Base-by-base conservation (phyloP, 2,329 filamentous ascomycete species). In the Aplosporella prunicola region DNA sequence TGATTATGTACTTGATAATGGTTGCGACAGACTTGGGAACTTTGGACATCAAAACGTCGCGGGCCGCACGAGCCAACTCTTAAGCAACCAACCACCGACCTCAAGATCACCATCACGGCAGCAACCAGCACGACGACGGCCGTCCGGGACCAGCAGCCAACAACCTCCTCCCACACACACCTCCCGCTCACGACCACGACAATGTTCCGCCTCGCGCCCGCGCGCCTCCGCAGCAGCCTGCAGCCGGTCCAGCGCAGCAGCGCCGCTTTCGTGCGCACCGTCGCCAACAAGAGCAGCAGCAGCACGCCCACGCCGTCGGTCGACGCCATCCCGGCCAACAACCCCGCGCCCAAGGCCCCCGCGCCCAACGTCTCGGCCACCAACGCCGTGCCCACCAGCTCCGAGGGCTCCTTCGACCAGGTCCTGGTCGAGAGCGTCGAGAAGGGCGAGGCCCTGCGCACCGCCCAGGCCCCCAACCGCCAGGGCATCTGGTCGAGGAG, bases 401-500 rank as follows among this genome's bases (percentile, higher is more conserved):
- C 62, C 45, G 64, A 60, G 39, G 66, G 66, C 24, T 56, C 58
- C n/a, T 60, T 63, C 45, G 73, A 78, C 50, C 58, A 61, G 26
- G 55, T 67, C 2, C 49, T 80, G 42, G 66, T 73, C 53, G 78
- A 82, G 56, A 61, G 60, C 27, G 62, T 68, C 5, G 65, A 67
- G 43, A 61, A 66, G 32, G 74, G 62, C 14, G 76, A 80, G 61
- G 58, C 68, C 43, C 63, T 67, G 51, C 68, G 76, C 45, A 64
- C 72, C 40, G 63, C 70, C 60, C 91, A 98, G 69, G 85, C 89
- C 20, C 91, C 91, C 15, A 98, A 98, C 69, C 77, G 87, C 43
- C 62, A 67, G 37, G 72, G 18, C 13, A 73, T 85, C 43, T 98
- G 91, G 91, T 86, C 85, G 44, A 68, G 76, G 55, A 93, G 78